Conservation (phyloP, 768 basidiomycete species). For the Pleurotus sapidus region DNA sequence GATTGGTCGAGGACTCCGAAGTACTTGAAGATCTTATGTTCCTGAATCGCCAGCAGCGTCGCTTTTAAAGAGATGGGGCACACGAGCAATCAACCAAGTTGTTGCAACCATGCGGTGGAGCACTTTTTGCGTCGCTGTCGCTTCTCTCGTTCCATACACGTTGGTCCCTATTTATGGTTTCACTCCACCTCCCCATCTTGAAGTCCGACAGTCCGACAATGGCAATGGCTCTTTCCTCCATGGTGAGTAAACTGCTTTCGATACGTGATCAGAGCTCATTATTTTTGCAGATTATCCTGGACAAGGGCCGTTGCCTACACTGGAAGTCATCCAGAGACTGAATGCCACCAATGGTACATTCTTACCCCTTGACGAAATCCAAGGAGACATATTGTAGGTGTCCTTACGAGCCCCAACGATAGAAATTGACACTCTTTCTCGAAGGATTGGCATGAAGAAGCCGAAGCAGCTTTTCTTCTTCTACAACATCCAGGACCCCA, state of each 20-base stretch:
- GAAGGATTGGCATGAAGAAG: constrained; percentile 20
- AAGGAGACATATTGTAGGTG: constrained; percentile 18
- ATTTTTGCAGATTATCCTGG: constrained; percentile 1
- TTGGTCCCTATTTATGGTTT: constrained; percentile 5
- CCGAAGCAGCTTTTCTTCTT: constrained; percentile 20
- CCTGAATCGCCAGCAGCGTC: background rate
- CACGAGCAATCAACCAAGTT: background rate
- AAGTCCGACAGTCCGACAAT: background rate
- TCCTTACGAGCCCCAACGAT: no score
- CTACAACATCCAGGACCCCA: constrained; percentile 15
- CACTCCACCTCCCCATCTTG: background rate
- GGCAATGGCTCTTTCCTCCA: constrained; percentile 2
- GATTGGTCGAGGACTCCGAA: background rate
- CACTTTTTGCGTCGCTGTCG: constrained; percentile 1
- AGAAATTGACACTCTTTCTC: background rate
- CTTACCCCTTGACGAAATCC: constrained; percentile 16
- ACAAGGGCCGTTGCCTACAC: constrained; percentile 1
- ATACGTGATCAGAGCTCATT: background rate
- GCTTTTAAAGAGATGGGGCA: constrained; percentile 2
- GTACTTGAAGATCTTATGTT: background rate
- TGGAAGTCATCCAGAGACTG: constrained; percentile 6
- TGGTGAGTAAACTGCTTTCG: background rate
- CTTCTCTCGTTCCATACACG: background rate
- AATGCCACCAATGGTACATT: constrained; percentile 9
- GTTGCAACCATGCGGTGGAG: constrained; percentile 4